Evolutionary conservation across 257 asterid species (phyloP).

Genomic region (Solanum lignicaule): DNA sequence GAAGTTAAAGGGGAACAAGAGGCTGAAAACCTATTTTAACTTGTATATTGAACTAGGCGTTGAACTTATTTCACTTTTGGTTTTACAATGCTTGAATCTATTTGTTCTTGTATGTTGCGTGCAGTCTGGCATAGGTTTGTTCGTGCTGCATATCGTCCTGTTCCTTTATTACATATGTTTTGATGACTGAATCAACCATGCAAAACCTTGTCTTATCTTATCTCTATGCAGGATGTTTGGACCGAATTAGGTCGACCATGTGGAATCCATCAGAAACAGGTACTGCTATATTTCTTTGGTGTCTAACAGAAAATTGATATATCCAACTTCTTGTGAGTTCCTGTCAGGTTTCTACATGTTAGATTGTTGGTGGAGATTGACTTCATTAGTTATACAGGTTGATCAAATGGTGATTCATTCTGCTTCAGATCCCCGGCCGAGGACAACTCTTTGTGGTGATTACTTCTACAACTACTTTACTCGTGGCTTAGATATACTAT

Average conservation of each 20-base stretch:
- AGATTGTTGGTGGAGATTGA: background rate
- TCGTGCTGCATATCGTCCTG: background rate
- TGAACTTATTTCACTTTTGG: background rate
- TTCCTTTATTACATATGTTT: background rate
- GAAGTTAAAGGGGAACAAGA: background rate
- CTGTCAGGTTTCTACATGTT: background rate
- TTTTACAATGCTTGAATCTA: background rate
- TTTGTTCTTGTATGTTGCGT: background rate
- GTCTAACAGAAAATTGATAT: background rate
- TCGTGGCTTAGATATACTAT: slow-evolving; percentile 68
- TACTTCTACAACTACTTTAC: slow-evolving; percentile 71
- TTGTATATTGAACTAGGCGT: background rate
- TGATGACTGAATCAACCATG: background rate
- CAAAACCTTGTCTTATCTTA: background rate
- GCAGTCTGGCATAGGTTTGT: background rate
- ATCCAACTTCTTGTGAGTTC: background rate
- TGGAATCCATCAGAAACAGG: slow-evolving; percentile 87
- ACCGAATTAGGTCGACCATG: slow-evolving; percentile 83
- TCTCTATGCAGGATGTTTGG: slow-evolving; percentile 66
- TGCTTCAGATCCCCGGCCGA: slow-evolving; percentile 66
- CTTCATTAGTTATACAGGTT: slow-evolving; percentile 33
- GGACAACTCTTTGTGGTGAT: slow-evolving; percentile 69
- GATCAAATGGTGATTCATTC: slow-evolving; percentile 89
- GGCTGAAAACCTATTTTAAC: background rate
- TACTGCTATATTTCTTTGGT: background rate